These are phyloP conservation scores for Chaetomium globosum DNA, from an alignment of 2,329 filamentous ascomycete species.

Conservation along the genomic window DNA sequence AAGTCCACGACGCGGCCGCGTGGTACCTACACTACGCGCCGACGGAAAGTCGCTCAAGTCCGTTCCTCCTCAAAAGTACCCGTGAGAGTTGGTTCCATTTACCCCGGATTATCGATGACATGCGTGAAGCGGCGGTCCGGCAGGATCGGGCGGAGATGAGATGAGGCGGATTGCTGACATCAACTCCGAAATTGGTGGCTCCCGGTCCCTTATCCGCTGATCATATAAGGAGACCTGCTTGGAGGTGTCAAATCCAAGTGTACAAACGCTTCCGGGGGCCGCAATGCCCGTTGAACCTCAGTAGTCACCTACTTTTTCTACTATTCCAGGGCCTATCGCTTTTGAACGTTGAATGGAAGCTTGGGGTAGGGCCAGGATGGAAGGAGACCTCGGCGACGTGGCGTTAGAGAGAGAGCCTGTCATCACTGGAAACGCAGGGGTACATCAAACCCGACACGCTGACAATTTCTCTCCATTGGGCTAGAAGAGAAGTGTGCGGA, in stretches of 20 bases:
- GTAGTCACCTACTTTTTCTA: too few relatives aligned
- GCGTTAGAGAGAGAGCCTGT: too few relatives aligned
- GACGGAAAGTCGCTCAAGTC: neutral
- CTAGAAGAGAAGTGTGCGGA: too few relatives aligned
- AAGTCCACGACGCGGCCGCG: neutral
- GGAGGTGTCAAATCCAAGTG: neutral
- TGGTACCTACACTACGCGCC: neutral
- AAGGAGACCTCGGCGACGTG: too few relatives aligned
- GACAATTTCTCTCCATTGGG: too few relatives aligned
- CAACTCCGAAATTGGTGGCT: neutral
- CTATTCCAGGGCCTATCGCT: too few relatives aligned
- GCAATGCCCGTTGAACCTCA: too few relatives aligned
- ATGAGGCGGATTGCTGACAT: slow-evolving; percentile 9
- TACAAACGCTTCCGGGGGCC: neutral
- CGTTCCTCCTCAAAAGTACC: neutral
- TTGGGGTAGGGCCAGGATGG: too few relatives aligned
- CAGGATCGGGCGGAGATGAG: slow-evolving; percentile 6
- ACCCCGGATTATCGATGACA: neutral
- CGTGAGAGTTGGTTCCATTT: neutral
- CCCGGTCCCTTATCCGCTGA: neutral
- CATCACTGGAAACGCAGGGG: too few relatives aligned
- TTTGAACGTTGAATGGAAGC: too few relatives aligned
- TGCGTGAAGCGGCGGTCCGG: neutral
- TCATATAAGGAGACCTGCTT: neutral
- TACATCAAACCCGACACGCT: too few relatives aligned